Base-by-base conservation (phyloP, 2,329 filamentous ascomycete species). In the Alternaria tenuissima region DNA sequence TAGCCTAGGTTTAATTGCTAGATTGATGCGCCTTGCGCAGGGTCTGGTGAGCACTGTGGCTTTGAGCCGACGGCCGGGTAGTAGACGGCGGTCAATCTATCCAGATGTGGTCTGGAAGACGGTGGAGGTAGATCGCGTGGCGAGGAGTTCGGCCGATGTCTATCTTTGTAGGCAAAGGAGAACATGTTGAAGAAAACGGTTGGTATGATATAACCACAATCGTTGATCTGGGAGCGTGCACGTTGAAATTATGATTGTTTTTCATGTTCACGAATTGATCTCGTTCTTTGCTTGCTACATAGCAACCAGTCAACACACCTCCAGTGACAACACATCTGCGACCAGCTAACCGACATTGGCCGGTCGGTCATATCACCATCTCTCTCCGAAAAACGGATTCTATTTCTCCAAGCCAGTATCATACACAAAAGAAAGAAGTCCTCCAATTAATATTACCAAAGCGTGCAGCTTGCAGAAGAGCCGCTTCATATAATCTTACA, bases 361-460 rank as follows among this genome's bases (percentile, higher is more conserved):
- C 20, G n/a, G 30, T 24, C 41, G 16, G 24, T 52, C 8, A 32
- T 26, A 5, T 49, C 46, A 32, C 16, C 16, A 8, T n/a, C 16
- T 38, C 16, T 36, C 32, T 36, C 32, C 14, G 24, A 42, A 4
- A 24, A 39, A 20, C 7, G 14, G 22, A 32, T 2, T 16, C 7
- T 53, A 7, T 18, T 11, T 20, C 47, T 55, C 65, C 56, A 67
- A 66, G 59, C 48, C 54, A 64, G 55, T 62, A 67, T 64, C 58
- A 48, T 65, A 67, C 61, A 67, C 24, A 42, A 48, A 42, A 42
- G 20, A 42, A 36, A 49, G 24, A 49, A n/a, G 9, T n/a, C 30
- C 16, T 3, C 18, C 32, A 28, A 32, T 56, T 43, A 42, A 39
- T 20, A 43, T 46, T 38, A 39, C 39, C 44, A 28, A 52, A 55